These are phyloP conservation scores for Wickerhamomyces sp. DNA, from an alignment of 1,139 yeast species.

Conservation along the genomic window DNA sequence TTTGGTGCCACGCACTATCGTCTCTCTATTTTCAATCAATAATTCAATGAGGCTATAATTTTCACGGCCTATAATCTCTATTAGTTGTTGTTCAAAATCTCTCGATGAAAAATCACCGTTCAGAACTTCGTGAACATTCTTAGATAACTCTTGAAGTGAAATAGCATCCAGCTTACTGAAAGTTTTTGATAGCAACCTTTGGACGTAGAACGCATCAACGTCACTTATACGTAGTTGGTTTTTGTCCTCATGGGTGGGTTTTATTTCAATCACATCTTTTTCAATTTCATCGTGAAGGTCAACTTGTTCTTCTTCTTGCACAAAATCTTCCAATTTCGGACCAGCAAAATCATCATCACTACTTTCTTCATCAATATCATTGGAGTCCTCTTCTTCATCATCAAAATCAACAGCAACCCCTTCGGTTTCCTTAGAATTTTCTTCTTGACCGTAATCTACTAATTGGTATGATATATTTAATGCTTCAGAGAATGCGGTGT, in stretches of 20 bases:
- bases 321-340: conserved; percentile 18
- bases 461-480: conserved; percentile 48
- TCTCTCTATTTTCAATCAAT: conserved; percentile 48
- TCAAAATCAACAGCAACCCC: conserved; percentile 36
- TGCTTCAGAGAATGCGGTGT: conserved; percentile 49
- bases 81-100: conserved; percentile 47
- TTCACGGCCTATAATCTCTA: conserved; percentile 48
- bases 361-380: conserved; percentile 22
- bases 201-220: conserved; percentile 51
- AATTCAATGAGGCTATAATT: conserved; percentile 44
- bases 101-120: conserved; percentile 34
- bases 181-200: conserved; percentile 34
- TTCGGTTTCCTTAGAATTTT: conserved; percentile 23
- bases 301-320: conserved; percentile 31
- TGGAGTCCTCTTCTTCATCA: conserved; percentile 42
- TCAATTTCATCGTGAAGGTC: conserved; percentile 27
- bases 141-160: conserved; percentile 30
- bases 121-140: conserved; percentile 28
- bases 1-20: conserved; percentile 51
- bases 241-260: conserved; percentile 3
- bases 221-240: conserved; percentile 18
- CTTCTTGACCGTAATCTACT: conserved; percentile 45
- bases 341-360: conserved; percentile 18
- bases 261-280: conserved; percentile 26
- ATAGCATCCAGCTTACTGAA: conserved; percentile 34